Base-by-base conservation (phyloP, 805 yeast species). In the Candida germanica region DNA sequence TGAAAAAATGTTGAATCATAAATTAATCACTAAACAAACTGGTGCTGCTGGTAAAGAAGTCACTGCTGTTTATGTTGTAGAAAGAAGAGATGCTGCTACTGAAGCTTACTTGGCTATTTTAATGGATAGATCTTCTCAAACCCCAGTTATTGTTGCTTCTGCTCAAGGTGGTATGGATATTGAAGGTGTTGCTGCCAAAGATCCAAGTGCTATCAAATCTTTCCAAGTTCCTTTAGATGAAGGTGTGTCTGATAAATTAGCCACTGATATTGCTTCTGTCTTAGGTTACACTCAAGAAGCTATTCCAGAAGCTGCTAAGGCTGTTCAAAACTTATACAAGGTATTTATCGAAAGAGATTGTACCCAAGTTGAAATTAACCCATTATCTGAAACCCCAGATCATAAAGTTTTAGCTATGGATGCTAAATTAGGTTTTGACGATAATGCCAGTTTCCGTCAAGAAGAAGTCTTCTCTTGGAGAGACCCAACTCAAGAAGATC, bases 101-200 rank as follows among this genome's bases (percentile, higher is more conserved):
- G 99, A 93, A 73, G 95, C 97, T 40, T 93, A 93, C 70, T 68
- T 93, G 50, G 95, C 97, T 45, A 87, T 93, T 51, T 75, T 93
- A 51, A 78, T 89, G 84, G 98, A 93, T 75, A 87, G 99, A 73
- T 77, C 80, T 51, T 77, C 83, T 49, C 95, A 89, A 69, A 72
- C 77, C 50, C 96, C 98, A 42, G 74, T 93, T 69, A 85, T 93
- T 58, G 96, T 93, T 47, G 96, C 96, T 33, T 88, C 97, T 22
- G 73, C 94, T 46, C 93, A 93, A 71, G 99, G 99, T 73, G 99
- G 99, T 74, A 89, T 93, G 95, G 96, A 93, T 71, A 93, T 93
- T 58, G 99, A 93, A 75, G 96, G 95, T 63, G 98, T 93, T 51
- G 99, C 98, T 43, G 82, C 81, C 50, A 79, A 75, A 53, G 82